phyloP scores from a whole-genome alignment of 2,329 filamentous ascomycete genomes.

The Beauveria medogensis region DNA sequence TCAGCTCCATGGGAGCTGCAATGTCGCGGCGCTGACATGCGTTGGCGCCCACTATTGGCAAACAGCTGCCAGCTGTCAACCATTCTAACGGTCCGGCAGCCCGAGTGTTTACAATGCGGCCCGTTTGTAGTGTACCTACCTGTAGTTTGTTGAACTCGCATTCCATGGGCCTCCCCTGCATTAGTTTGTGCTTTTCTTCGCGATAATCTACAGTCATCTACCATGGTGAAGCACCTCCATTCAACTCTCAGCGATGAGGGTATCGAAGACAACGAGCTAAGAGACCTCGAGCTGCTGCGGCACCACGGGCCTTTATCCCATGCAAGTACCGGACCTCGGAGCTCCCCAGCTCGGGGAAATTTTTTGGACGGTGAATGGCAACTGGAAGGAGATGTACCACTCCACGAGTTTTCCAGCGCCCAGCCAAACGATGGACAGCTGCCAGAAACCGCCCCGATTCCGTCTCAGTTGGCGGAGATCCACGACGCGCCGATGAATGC shows the following conservation, averaged over 20 bases:
- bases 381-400: constrained; percentile 16
- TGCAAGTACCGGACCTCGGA: neutral
- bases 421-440: constrained; percentile 17
- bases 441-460: constrained; percentile 25
- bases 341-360: constrained; percentile 18
- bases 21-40: neutral
- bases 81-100: neutral
- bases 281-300: constrained; percentile 16
- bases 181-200: neutral
- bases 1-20: neutral
- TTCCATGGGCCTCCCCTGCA: neutral
- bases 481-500: neutral
- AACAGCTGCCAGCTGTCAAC: neutral
- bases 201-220: neutral
- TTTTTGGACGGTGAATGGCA: constrained; percentile 16
- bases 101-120: neutral
- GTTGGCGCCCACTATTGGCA: neutral
- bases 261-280: neutral
- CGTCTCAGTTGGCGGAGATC: neutral
- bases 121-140: neutral
- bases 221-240: neutral
- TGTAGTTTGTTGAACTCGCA: too few relatives aligned
- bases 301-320: neutral
- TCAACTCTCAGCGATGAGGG: neutral
- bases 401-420: constrained; percentile 22